Evolutionary conservation across 1,284 basidiomycete species (phyloP).

Genomic region (Hypsizygus ulmarius): DNA sequence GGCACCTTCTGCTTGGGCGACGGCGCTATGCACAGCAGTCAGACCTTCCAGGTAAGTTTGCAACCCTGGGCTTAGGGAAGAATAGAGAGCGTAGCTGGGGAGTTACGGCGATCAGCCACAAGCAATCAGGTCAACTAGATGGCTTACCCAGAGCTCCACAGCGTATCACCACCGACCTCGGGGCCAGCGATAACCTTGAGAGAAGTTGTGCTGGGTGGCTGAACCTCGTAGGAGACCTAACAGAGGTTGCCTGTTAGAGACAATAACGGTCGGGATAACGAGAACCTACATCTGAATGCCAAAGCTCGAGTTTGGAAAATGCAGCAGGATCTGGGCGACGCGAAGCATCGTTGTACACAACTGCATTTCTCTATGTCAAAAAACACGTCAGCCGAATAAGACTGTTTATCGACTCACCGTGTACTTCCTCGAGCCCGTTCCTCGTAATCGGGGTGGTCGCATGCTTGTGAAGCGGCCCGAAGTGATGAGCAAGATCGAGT

Average conservation of each 20-base stretch:
- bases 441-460: conserved; percentile 76
- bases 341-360: conserved; percentile 68
- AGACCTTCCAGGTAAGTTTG: conserved; percentile 68
- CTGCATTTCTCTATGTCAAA: conserved; percentile 28
- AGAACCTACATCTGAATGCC: conserved; percentile 70
- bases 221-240: conserved; percentile 65
- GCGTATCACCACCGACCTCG: conserved; percentile 66
- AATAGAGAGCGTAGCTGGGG: conserved; percentile 63
- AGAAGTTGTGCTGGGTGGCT: conserved; percentile 71
- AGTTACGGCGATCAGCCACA: conserved; percentile 15
- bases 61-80: conserved; percentile 64
- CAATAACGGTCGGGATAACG: neutral
- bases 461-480: conserved; percentile 80
- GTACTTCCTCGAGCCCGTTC: conserved; percentile 75
- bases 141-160: conserved; percentile 64
- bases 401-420: conserved; percentile 46
- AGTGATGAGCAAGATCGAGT: conserved; percentile 70
- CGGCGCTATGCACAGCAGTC: conserved; percentile 64
- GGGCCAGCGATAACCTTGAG: conserved; percentile 66
- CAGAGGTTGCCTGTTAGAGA: neutral
- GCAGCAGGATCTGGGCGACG: conserved; percentile 67
- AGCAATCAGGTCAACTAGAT: conserved; percentile 3
- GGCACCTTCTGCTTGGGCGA: conserved; percentile 65
- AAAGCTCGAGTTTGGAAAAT: conserved; percentile 78
- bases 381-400: neutral